Percentiles rank a stretch among this genome's conserved stretches.
Evolutionary conservation across 2,329 filamentous ascomycete species (phyloP).

Genomic region (Cordyceps pruinosa): DNA sequence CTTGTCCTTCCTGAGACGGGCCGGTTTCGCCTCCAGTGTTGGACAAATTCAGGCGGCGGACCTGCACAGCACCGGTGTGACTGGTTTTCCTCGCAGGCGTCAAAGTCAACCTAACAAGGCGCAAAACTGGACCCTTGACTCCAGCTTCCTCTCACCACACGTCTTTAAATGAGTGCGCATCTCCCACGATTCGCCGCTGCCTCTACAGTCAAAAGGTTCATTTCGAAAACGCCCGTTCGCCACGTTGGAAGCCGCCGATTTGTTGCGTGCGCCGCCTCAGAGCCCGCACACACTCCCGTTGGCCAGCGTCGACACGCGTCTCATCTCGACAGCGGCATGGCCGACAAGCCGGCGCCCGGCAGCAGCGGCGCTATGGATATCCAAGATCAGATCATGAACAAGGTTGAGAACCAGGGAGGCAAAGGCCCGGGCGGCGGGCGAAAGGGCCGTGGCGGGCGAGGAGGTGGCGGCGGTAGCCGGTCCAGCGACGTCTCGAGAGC

Average conservation of each 20-base stretch:
- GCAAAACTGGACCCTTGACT: not conserved
- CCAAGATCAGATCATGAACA: constrained; percentile 1
- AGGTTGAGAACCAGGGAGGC: not conserved
- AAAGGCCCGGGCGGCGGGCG: constrained; percentile 10
- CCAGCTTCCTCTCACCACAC: not conserved
- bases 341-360: constrained; percentile 7
- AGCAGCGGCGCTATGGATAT: not conserved
- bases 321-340: not conserved
- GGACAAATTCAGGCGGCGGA: too few relatives aligned
- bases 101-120: not conserved
- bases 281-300: not conserved
- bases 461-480: constrained; percentile 24
- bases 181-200: not conserved
- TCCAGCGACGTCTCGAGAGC: constrained; percentile 43
- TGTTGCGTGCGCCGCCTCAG: not conserved
- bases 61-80: too few relatives aligned
- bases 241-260: not conserved
- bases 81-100: too few relatives aligned
- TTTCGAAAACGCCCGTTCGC: not conserved
- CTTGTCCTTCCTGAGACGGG: too few relatives aligned
- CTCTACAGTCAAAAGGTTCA: not conserved
- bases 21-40: too few relatives aligned
- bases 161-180: not conserved
- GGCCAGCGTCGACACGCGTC: not conserved
- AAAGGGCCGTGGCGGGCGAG: constrained; percentile 17